Evolutionary conservation across 2,329 filamentous ascomycete species (phyloP), one percentile per base, ranked within the genome.

Genomic region (Cladosporium sp.): DNA sequence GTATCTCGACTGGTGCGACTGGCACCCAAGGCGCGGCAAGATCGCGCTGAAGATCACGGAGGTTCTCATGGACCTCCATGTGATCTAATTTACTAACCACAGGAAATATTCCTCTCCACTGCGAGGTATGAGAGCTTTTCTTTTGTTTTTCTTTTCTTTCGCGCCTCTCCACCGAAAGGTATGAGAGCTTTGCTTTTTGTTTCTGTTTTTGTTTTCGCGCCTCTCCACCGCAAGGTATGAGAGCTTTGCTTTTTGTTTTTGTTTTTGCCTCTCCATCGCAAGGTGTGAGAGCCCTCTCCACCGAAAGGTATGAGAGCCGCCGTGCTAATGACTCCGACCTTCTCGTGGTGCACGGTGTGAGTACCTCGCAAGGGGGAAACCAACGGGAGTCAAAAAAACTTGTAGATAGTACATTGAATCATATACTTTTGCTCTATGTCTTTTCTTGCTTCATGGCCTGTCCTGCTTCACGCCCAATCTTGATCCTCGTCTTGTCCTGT

Each of bases 321-420:
- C 40, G 57, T 28, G 35, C 57, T 11, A 53, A 60, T 40, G 57
- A 60, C 57, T 49, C 57, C 57, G 57, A 49, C 57, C 57, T 60
- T 60, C 57, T 12, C 57, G 57, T 31, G 57, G 57, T 49, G 57
- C 35, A 28, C 57, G 57, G 57, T 60, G 57, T 60, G 57, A 60
- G 57, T 60, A 60, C 57, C 57, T 49, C 57, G 35, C 5, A 29
- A 49, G 57, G 23, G 57, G 57, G 57, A 60, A 60, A 60, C 57
- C 57, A 60, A 60, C 57, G 57, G 57, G 57, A 49, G 57, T 60
- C 57, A 49, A 28, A 31, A 49, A 44, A n/a, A n/a, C 26, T 46
- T 60, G 57, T 60, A 49, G n/a, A 18, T 57, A 53, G 50, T 31
- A n/a, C 5, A 8, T n/a, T 44, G 37, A n/a, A 44, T n/a, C 18